Conservation (phyloP, 2,329 filamentous ascomycete genomes). For the Emergomyces orientalis region DNA sequence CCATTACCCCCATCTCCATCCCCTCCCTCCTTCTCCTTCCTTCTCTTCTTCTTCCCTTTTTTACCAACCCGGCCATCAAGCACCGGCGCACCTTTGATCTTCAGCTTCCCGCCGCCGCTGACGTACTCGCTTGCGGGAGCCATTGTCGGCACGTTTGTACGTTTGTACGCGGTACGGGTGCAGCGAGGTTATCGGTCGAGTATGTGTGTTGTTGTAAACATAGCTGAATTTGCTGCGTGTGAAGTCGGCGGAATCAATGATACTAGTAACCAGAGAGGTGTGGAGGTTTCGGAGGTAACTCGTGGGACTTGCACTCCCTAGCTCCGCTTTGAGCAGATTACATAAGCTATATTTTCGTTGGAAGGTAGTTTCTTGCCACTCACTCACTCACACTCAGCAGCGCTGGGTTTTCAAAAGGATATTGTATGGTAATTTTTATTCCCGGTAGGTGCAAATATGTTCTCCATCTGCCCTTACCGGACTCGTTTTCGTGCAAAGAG, state of each 20-base stretch:
- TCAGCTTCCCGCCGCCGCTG: constrained; percentile 64
- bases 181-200: not conserved
- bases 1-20: constrained; percentile 15
- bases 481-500: no score
- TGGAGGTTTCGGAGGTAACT: no score
- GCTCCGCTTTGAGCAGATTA: no score
- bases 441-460: no score
- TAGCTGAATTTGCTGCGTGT: not conserved
- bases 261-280: no score
- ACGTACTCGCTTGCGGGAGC: constrained; percentile 56
- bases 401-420: no score
- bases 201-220: not conserved
- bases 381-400: not conserved
- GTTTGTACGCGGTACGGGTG: not conserved
- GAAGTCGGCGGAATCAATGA: not conserved
- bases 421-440: no score
- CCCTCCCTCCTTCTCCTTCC: constrained; percentile 10
- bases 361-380: not conserved
- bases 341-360: constrained; percentile 7
- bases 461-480: no score
- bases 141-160: not conserved
- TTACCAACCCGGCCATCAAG: constrained; percentile 40
- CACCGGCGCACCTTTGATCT: constrained; percentile 67
- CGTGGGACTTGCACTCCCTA: no score
- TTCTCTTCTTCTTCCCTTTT: constrained; percentile 44